Base-by-base conservation (phyloP, 73 alveolate genomes). In the Blepharisma japonicum region DNA sequence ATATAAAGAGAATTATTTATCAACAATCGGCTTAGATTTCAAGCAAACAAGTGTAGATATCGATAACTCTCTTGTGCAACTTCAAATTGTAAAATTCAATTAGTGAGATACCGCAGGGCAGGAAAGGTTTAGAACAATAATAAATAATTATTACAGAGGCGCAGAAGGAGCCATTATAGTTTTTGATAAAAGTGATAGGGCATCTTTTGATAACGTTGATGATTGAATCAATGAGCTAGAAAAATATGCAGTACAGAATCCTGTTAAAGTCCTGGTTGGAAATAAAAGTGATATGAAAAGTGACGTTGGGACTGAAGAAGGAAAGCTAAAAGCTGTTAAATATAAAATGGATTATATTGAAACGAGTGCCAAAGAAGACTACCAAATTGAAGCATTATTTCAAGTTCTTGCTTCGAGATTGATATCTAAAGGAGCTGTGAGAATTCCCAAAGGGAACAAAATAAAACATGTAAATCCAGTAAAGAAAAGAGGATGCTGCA, bases 91-190 rank as follows among this genome's bases (percentile, higher is more conserved):
- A 61, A 61, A 39, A 2, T 61, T 61, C 74, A 61, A 39, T 8
- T 61, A 32, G 47, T 61, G 74, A 39, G 74, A 61, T 39, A 61
- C 74, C 3, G 74, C 74, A 14, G 74, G 74, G 38, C 74, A 61
- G 74, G 74, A 61, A 25, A 14, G 74, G 38, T 61, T 61, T 25
- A 14, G 74, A 14, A 61, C 14, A 61, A 8, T 61, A 9, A 61
- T 39, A 14, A 61, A n/a, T 18, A 39, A n/a, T n/a, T 80, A 55
- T 68, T 80, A 80, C 55, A 70, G 68, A 46, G n/a, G 68, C 5
- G 87, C 87, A 1, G 50, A 80, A 23, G 87, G 87, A 8, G 68
- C 68, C 55, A 80, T 80, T 45, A 49, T 80, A 6, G 87, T 55
- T 7, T 80, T 71, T 71, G 87, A 80, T 54, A 53, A 68, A 49